Evolutionary conservation across 345 rosid genomes (phyloP), one percentile per base, ranked within the genome.

Genomic region (Populus nigra): DNA sequence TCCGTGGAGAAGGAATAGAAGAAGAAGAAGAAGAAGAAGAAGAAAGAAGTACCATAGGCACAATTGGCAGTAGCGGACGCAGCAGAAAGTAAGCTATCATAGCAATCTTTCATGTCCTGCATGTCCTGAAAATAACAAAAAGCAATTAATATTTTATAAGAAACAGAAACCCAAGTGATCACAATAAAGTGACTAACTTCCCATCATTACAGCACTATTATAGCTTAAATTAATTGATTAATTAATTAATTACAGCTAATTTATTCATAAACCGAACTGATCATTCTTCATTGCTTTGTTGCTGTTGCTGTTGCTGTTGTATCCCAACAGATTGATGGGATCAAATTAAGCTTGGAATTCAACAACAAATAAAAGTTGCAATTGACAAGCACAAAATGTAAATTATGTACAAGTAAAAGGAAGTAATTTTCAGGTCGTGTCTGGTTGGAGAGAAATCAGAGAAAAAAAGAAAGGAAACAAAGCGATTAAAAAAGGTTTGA

Each of bases 51-150:
- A 96, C 99, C 99, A 74, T 84, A 96, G 62, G 97, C 97, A 75
- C 97, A 89, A 79, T 96, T 96, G n/a, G 98, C 98, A 1, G 93
- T 89, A 17, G 89, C 97, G 20, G 98, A 96, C 79, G 99, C 98
- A 3, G 98, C 97, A 68, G 98, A 85, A 78, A 96, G 96, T 74
- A 96, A 88, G 85, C 97, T 92, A 82, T 96, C 99, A 29, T 92
- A 96, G 85, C 99, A 92, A 67, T 90, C 85, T 88, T 88, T 88
- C 96, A 96, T 92, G 65, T 88, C 91, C 74, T 86, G 91, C 98
- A 96, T 89, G 57, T 94, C 97, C 99, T 96, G 79, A 25, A 73
- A 25, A 76, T 50, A 53, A 70, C 78, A 57, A 82, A 81, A 73
- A 68, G 39, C 20, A 50, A 33, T 11, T 53, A 68, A 43, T n/a